phyloP scores from a whole-genome alignment of 495 filamentous ascomycete species.

The Penicillium maclennaniae region DNA sequence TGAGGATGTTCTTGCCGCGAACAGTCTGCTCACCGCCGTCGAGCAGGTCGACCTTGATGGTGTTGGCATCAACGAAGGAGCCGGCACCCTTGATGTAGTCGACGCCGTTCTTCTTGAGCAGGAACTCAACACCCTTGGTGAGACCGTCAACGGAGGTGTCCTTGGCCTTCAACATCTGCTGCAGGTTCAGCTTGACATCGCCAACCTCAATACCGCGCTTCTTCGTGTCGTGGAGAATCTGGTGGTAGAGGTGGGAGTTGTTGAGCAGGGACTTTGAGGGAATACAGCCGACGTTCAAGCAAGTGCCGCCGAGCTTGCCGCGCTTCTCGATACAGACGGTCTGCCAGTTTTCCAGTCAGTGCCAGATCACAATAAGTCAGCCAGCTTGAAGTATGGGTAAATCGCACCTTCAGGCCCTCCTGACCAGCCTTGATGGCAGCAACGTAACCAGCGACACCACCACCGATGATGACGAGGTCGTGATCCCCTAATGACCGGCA shows the following conservation, averaged over 20 bases:
- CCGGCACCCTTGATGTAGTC: slow-evolving; percentile 94
- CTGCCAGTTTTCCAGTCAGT: slow-evolving; percentile 42
- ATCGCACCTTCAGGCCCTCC: slow-evolving; percentile 86
- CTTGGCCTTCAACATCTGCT: slow-evolving; percentile 97
- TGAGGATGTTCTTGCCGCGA: slow-evolving; percentile 91
- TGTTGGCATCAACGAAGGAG: slow-evolving; percentile 82
- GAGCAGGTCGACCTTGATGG: slow-evolving; percentile 80
- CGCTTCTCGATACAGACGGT: slow-evolving; percentile 98
- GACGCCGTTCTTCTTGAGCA: slow-evolving; percentile 98
- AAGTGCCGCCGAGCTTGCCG: slow-evolving; percentile 90
- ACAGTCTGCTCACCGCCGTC: slow-evolving; percentile 87
- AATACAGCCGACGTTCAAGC: slow-evolving; percentile 98
- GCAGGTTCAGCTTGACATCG: slow-evolving; percentile 92
- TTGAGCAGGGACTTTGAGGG: slow-evolving; percentile 99
- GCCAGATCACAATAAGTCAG: neutral
- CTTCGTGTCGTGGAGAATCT: slow-evolving; percentile 95
- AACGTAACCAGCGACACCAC: slow-evolving; percentile 97
- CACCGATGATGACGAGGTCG: slow-evolving; percentile 92
- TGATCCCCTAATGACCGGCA: slow-evolving; percentile 63
- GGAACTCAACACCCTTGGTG: slow-evolving; percentile 95
- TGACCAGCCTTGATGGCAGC: slow-evolving; percentile 98
- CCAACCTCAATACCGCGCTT: slow-evolving; percentile 94
- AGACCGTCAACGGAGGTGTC: slow-evolving; percentile 82
- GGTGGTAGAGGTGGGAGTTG: slow-evolving; percentile 98
- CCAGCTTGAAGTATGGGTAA: neutral